Percentiles rank a stretch among this genome's conserved stretches.
Evolutionary conservation across 352 stramenopile species (phyloP).

Genomic region (Thalassiosira hispida): DNA sequence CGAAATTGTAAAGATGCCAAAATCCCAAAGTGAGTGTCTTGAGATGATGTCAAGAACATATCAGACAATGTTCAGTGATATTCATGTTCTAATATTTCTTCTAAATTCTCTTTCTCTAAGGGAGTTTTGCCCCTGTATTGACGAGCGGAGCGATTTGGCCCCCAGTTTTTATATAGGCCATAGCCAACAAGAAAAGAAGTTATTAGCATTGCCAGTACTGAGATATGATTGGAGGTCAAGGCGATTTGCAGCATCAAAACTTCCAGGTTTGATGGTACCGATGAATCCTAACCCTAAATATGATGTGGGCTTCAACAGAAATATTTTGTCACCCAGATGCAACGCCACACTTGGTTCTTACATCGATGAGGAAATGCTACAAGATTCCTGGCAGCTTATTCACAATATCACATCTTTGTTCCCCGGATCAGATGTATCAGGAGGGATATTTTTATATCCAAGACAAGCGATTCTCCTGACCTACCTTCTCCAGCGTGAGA

Average conservation of each 20-base stretch:
- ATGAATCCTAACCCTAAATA: constrained; percentile 13
- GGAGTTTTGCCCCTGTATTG: constrained; percentile 32
- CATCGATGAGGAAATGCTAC: constrained; percentile 9
- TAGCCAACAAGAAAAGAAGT: constrained; percentile 10
- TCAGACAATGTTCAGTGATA: not conserved
- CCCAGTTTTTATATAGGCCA: constrained; percentile 39
- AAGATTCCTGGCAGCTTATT: constrained; percentile 30
- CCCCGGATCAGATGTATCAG: constrained; percentile 43
- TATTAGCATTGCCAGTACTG: not conserved
- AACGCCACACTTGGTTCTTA: constrained; percentile 23
- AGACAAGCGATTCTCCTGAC: constrained; percentile 52
- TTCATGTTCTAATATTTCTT: not conserved
- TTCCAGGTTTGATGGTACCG: not conserved
- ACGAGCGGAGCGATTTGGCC: constrained; percentile 26
- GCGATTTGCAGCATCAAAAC: constrained; percentile 23
- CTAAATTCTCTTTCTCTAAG: not conserved
- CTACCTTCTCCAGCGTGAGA: constrained; percentile 40
- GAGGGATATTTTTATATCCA: constrained; percentile 61
- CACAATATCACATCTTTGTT: constrained; percentile 30
- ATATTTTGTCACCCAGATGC: constrained; percentile 16
- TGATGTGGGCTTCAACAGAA: not conserved
- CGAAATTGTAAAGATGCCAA: constrained; percentile 47
- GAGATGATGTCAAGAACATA: too few species aligned
- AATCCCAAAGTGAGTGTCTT: constrained; percentile 29
- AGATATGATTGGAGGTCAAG: constrained; percentile 28